Evolutionary conservation across 2,329 filamentous ascomycete species (phyloP).

Genomic region (Pseudocercospora crystallina): DNA sequence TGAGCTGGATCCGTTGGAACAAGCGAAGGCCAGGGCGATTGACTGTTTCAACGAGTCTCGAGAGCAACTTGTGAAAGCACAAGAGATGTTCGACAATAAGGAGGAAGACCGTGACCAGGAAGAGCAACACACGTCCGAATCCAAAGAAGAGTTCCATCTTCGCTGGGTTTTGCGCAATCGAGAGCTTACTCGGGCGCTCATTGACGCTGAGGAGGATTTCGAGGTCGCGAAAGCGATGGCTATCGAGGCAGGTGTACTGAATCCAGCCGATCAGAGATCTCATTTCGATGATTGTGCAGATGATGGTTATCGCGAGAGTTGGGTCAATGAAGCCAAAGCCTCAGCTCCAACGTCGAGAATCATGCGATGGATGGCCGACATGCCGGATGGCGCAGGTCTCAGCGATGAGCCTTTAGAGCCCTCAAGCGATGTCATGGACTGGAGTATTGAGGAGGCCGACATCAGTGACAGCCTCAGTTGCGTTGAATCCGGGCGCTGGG

Average conservation of each 20-base stretch:
- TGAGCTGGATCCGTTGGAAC: too few species aligned
- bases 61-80: background rate
- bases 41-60: background rate
- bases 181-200: constrained; percentile 14
- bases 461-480: background rate
- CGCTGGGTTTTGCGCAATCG: constrained; percentile 12
- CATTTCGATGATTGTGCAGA: background rate
- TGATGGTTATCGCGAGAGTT: too few species aligned
- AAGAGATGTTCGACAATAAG: background rate
- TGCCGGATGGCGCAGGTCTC: background rate
- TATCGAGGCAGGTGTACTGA: constrained; percentile 5
- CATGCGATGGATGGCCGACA: background rate
- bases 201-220: constrained; percentile 17
- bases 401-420: background rate
- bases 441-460: background rate
- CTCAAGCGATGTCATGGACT: background rate
- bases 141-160: constrained; percentile 9
- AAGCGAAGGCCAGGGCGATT: too few species aligned
- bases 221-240: constrained; percentile 7
- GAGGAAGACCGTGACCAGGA: background rate
- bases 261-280: background rate
- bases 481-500: background rate
- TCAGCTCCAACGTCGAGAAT: background rate
- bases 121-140: background rate
- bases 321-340: too few species aligned